A percentile compares a stretch with the other conserved stretches of the same genome.
Conservation (phyloP, 2,329 filamentous ascomycete genomes). For the Seiridium unicorne region DNA sequence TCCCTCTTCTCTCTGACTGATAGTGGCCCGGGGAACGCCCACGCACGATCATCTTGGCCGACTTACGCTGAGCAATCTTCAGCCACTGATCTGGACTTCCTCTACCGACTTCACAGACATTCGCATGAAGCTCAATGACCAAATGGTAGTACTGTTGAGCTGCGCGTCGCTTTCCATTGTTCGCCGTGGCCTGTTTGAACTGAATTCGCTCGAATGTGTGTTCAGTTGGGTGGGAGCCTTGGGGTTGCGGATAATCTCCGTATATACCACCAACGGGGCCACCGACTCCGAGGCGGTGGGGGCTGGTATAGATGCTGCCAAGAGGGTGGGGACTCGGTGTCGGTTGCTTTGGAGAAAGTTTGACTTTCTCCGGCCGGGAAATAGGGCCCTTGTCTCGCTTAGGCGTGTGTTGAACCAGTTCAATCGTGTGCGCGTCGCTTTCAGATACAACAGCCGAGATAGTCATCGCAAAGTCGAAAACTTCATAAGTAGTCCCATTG, state of each 20-base stretch:
- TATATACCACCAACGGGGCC: slow-evolving; percentile 32
- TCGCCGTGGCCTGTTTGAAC: slow-evolving; percentile 91
- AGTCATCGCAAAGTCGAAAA: slow-evolving; percentile 77
- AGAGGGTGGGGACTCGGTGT: slow-evolving; percentile 45
- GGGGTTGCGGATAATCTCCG: slow-evolving; percentile 31
- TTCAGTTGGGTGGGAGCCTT: slow-evolving; percentile 44
- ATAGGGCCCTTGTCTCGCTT: slow-evolving; percentile 88
- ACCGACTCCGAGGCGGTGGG: slow-evolving; percentile 29
- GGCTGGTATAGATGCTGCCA: slow-evolving; percentile 39
- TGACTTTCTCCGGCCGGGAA: slow-evolving; percentile 67
- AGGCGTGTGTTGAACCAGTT: slow-evolving; percentile 86
- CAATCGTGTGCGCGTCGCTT: slow-evolving; percentile 71
- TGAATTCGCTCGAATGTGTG: slow-evolving; percentile 84
- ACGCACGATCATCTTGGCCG: slow-evolving; percentile 82
- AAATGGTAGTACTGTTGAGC: slow-evolving; percentile 92
- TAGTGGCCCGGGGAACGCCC: slow-evolving; percentile 81
- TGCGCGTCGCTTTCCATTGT: slow-evolving; percentile 87
- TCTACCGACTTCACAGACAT: slow-evolving; percentile 63
- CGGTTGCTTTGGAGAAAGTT: slow-evolving; percentile 65
- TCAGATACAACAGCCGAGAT: slow-evolving; percentile 83
- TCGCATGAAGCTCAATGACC: slow-evolving; percentile 79
- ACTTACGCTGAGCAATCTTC: slow-evolving; percentile 70
- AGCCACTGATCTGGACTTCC: slow-evolving; percentile 56
- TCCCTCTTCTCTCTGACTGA: slow-evolving; percentile 67
- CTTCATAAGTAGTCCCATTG: slow-evolving; percentile 57